Evolutionary conservation across 371 early-diverging fungal species (phyloP).

Genomic region (Mortierella sp.): DNA sequence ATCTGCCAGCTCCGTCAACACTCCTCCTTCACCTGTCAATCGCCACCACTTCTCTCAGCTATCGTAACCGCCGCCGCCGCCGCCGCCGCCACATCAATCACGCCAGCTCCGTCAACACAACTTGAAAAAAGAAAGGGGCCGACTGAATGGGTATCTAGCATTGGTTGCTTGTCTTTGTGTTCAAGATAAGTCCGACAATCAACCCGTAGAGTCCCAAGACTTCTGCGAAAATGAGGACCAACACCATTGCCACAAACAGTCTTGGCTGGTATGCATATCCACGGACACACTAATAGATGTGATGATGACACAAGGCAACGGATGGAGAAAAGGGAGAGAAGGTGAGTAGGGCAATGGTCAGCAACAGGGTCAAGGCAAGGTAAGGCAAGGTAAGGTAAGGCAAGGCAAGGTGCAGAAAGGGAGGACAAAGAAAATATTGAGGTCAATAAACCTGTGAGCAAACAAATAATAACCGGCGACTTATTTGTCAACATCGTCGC

Average conservation of each 20-base stretch:
- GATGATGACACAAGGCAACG: neutral
- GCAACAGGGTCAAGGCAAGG: neutral
- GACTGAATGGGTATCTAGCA: slow-evolving; percentile 24
- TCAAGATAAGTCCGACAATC: slow-evolving; percentile 96
- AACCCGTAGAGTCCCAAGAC: slow-evolving; percentile 95
- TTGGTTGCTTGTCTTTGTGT: slow-evolving; percentile 79
- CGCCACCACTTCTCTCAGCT: neutral
- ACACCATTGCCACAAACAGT: slow-evolving; percentile 94
- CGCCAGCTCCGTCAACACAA: neutral
- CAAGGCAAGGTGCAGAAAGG: slow-evolving; percentile 3
- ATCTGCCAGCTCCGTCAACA: neutral
- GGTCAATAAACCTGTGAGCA: slow-evolving; percentile 12
- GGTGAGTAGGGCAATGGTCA: neutral
- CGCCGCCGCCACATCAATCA: neutral
- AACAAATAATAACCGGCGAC: slow-evolving; percentile 16
- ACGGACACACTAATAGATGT: slow-evolving; percentile 86
- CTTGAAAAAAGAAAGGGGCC: neutral
- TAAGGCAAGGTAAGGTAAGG: too few relatives aligned
- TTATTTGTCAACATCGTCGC: neutral
- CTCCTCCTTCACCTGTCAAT: neutral
- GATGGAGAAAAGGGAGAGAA: neutral
- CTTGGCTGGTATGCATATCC: slow-evolving; percentile 94
- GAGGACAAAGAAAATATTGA: neutral
- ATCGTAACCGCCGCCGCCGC: neutral
- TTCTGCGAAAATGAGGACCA: slow-evolving; percentile 99